These are phyloP conservation scores for Myxozyma udenii DNA, from an alignment of 805 yeast species.

Conservation along the genomic window DNA sequence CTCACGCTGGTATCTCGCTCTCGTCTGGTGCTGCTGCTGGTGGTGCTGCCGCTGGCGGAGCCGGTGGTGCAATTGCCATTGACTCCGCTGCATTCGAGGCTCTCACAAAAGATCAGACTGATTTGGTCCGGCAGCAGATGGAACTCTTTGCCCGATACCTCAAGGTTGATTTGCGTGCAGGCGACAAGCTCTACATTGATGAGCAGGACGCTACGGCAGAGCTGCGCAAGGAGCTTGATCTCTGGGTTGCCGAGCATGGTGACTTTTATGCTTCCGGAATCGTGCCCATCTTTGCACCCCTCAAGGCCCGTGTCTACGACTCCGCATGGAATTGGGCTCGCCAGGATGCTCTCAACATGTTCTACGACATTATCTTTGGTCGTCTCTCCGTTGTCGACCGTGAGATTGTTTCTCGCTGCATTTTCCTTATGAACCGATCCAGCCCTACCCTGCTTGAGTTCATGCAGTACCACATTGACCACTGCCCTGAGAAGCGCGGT, in stretches of 20 bases:
- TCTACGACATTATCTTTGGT: slow-evolving; percentile 94
- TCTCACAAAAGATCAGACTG: slow-evolving; percentile 65
- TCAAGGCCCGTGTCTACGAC: slow-evolving; percentile 94
- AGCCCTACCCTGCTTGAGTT: slow-evolving; percentile 89
- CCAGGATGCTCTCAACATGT: slow-evolving; percentile 91
- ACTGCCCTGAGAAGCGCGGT: slow-evolving; percentile 80
- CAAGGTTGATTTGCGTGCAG: slow-evolving; percentile 85
- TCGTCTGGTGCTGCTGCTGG: slow-evolving; percentile 60
- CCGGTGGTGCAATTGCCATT: slow-evolving; percentile 77
- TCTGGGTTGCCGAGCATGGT: slow-evolving; percentile 88
- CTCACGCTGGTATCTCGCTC: slow-evolving; percentile 73
- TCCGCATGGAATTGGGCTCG: slow-evolving; percentile 99
- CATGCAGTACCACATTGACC: slow-evolving; percentile 92
- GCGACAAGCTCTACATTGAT: slow-evolving; percentile 76
- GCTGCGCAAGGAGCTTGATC: slow-evolving; percentile 85
- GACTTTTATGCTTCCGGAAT: slow-evolving; percentile 92
- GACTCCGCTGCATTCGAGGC: slow-evolving; percentile 95
- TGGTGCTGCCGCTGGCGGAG: slow-evolving; percentile 52
- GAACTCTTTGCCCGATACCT: slow-evolving; percentile 93
- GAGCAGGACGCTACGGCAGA: slow-evolving; percentile 82
- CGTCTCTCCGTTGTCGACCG: slow-evolving; percentile 85
- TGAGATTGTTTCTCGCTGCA: slow-evolving; percentile 93
- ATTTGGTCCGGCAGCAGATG: slow-evolving; percentile 72
- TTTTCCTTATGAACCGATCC: slow-evolving; percentile 95
- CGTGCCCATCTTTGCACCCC: slow-evolving; percentile 80